Base-by-base conservation (phyloP, 768 basidiomycete species). In the Pulveroboletus sp. region DNA sequence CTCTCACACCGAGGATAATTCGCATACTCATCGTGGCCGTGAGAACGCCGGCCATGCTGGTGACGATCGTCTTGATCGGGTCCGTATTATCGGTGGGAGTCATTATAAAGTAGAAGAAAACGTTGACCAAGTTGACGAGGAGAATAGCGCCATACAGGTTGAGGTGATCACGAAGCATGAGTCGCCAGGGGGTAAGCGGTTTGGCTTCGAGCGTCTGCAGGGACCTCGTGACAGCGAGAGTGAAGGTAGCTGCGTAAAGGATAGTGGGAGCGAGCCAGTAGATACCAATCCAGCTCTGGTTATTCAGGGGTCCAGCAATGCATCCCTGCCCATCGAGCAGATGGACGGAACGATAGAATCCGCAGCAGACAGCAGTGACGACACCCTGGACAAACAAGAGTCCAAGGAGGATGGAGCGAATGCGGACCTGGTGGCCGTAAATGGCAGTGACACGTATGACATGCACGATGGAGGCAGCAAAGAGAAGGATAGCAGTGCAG, bases 1-100 rank as follows among this genome's bases (percentile, higher is more conserved):
- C 89, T 47, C 86, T 83, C 44, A 92, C 84, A 54, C 80, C 78
- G 59, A 93, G 85, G 56, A 93, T 76, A 73, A 93, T 89, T 57
- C 89, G 88, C 62, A 91, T 83, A 30, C 83, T 80, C 90, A 92
- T 92, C 15, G 89, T 89, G 36, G 87, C 83, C 27, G 90, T 92
- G 52, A 92, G 80, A 31, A 91, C 89, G 9, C 86, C 88, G 2
- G 90, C 79, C 86, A 93, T 91, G 71, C 81, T 82, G 21, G 87
- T 88, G 38, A 90, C 80, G 62, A 90, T 87, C 32, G 89, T 91
- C 64, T 79, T 84, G 74, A 92, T 79, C 53, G 86, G 78, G 68
- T 93, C 89, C 0, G 60, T 47, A 18, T 57, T 40, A 42, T 71
- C 80, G 40, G 81, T 83, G 24, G 89, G 86, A 45, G 65, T 82